phyloP scores from a whole-genome alignment of 352 stramenopile genomes.

The Globisporangium parvum region DNA sequence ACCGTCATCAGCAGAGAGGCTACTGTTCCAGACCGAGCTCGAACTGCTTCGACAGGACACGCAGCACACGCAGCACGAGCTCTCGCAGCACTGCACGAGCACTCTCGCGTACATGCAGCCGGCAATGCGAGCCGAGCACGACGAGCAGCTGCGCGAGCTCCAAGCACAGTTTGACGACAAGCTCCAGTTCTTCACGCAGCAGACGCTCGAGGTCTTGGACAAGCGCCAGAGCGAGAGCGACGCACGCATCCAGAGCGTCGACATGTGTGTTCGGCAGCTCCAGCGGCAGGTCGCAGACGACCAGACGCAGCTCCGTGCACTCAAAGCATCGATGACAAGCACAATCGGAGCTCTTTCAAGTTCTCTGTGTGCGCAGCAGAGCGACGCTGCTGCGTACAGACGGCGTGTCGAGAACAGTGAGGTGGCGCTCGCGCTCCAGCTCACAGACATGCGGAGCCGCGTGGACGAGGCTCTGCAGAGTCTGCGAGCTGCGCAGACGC shows the following conservation, averaged over 20 bases:
- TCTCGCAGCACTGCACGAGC: conserved; percentile 26
- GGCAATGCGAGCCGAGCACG: conserved; percentile 17
- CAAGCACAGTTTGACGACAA: conserved; percentile 27
- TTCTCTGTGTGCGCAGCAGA: conserved; percentile 9
- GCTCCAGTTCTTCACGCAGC: conserved; percentile 21
- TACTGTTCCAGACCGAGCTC: conserved; percentile 26
- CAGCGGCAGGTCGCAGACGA: conserved; percentile 20
- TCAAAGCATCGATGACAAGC: conserved; percentile 19
- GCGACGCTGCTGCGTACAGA: conserved; percentile 15
- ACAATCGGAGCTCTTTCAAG: conserved; percentile 7
- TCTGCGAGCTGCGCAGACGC: conserved; percentile 20
- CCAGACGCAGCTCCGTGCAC: conserved; percentile 13
- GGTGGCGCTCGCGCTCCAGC: conserved; percentile 15
- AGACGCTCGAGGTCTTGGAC: conserved; percentile 18
- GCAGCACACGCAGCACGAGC: conserved; percentile 13
- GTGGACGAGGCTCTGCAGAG: conserved; percentile 20
- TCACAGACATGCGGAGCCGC: conserved; percentile 14
- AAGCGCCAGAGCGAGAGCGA: conserved; percentile 20
- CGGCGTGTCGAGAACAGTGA: conserved; percentile 27
- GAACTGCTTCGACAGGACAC: conserved; percentile 30
- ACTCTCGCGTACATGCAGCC: conserved; percentile 31
- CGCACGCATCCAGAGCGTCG: conserved; percentile 10
- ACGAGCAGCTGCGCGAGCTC: conserved; percentile 21
- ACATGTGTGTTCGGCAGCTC: conserved; percentile 18
- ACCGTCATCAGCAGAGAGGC: too few relatives aligned